Conservation (phyloP, 2,329 filamentous ascomycete species). For the Rhexocercosporidium sp. region DNA sequence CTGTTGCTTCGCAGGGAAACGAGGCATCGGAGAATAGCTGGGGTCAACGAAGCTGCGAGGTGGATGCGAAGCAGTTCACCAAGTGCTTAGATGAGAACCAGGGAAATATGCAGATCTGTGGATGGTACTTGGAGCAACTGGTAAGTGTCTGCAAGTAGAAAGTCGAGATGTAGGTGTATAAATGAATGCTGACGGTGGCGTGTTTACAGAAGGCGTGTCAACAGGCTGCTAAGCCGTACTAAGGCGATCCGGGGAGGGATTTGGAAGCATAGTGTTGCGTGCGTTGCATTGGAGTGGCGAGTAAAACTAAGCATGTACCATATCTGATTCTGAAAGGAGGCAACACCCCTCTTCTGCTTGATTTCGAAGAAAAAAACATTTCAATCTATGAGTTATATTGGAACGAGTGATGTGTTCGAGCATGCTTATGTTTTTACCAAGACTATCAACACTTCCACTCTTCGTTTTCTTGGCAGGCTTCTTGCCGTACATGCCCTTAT, state of each 20-base stretch:
- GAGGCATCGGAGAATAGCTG: conserved; percentile 55
- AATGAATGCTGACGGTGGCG: conserved; percentile 38
- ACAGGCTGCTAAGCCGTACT: conserved; percentile 62
- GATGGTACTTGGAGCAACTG: conserved; percentile 98
- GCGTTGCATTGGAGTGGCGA: conserved; percentile 23
- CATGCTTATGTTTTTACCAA: neutral
- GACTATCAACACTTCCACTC: too few species aligned
- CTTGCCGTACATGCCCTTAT: too few species aligned
- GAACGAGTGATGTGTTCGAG: neutral
- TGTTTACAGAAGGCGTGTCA: conserved; percentile 75
- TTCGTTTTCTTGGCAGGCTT: too few species aligned
- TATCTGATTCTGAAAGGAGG: conserved; percentile 12
- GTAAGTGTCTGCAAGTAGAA: conserved; percentile 42
- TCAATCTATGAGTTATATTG: neutral
- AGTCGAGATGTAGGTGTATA: neutral
- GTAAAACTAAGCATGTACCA: conserved; percentile 27
- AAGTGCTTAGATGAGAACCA: conserved; percentile 95
- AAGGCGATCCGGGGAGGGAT: neutral
- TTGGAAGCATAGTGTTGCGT: conserved; percentile 11
- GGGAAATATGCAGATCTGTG: conserved; percentile 94
- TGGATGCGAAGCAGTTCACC: conserved; percentile 84
- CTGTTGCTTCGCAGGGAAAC: conserved; percentile 57
- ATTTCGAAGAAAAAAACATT: neutral
- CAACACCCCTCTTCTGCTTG: conserved; percentile 23
- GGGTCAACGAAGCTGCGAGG: conserved; percentile 72